Base-by-base conservation (phyloP, 176 grass and related monocot genomes). In the Eragrostis nindensis region DNA sequence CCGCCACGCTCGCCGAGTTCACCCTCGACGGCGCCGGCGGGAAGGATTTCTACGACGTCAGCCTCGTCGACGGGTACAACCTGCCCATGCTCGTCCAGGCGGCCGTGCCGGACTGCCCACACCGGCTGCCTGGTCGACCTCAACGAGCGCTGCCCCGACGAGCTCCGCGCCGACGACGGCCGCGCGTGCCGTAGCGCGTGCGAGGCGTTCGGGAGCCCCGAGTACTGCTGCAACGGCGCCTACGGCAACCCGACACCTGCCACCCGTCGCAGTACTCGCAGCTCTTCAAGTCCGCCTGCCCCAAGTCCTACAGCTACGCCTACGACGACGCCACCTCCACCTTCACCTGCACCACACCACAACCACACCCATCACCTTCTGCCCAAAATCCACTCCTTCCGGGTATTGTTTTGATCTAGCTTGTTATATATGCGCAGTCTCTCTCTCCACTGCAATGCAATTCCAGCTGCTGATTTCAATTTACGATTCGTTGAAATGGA, bases 351-450 rank as follows among this genome's bases (percentile, higher is more conserved):
- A 80, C 68, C 85, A 87, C 73, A 84, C 88, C 62, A 98, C 79
- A 56, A n/a, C n/a, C n/a, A n/a, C n/a, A n/a, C n/a, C 86, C 83
- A 92, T 98, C 78, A 98, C 92, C 81, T 98, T 98, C 90, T 98
- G 95, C 82, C 95, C 95, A 2, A 75, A 29, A 66, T 83, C 89
- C 4, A 79, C 84, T 8, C 75, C 90, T 7, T 78, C 66, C 39
- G 91, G 90, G 86, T 92, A 16, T n/a, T 73, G 70, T 14, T 66
- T n/a, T 49, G 5, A 32, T 21, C 49, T 22, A 39, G 30, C 2
- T 55, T 48, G 8, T 30, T 36, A 36, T 36, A 36, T 36, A 36
- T 36, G 32, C 32, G 32, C 4, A 36, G 32, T 36, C 32, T 36
- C n/a, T n/a, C n/a, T n/a, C 32, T 36, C 36, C 48, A 7, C 18